These are phyloP conservation scores for Eucommia ulmoides DNA, from an alignment of 257 asterid genomes.

Conservation along the genomic window DNA sequence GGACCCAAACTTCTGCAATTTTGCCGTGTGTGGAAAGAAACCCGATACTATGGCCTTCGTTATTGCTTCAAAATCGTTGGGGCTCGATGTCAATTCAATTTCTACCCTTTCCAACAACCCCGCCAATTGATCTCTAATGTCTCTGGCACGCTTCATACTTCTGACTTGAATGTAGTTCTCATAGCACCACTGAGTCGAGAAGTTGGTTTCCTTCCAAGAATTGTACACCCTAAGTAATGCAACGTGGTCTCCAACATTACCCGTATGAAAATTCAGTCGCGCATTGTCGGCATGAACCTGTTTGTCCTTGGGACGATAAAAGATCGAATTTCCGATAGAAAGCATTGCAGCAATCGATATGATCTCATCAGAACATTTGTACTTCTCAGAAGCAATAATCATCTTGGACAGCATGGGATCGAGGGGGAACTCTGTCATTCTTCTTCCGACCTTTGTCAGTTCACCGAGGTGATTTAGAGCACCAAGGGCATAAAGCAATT, in stretches of 20 bases:
- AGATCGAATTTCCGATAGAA: slow-evolving; percentile 83
- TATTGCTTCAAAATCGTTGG: slow-evolving; percentile 9
- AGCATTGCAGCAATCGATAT: slow-evolving; percentile 88
- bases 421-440: slow-evolving; percentile 96
- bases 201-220: slow-evolving; percentile 91
- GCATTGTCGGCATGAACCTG: slow-evolving; percentile 95
- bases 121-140: slow-evolving; percentile 79
- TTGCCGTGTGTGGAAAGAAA: slow-evolving; percentile 81
- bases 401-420: slow-evolving; percentile 88
- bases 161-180: slow-evolving; percentile 86
- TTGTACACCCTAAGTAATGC: slow-evolving; percentile 88
- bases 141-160: slow-evolving; percentile 82
- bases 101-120: slow-evolving; percentile 86
- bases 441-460: slow-evolving; percentile 82
- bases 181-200: slow-evolving; percentile 91
- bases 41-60: slow-evolving; percentile 89
- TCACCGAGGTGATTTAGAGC: slow-evolving; percentile 93
- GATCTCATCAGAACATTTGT: slow-evolving; percentile 89
- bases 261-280: slow-evolving; percentile 82
- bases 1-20: slow-evolving; percentile 95
- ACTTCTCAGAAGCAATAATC: slow-evolving; percentile 93
- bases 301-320: slow-evolving; percentile 90
- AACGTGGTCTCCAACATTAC: slow-evolving; percentile 90
- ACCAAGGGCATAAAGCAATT: slow-evolving; percentile 82
- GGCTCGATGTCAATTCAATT: not conserved